These are phyloP conservation scores for Populus pruinosa DNA, from an alignment of 345 rosid genomes.

Conservation along the genomic window DNA sequence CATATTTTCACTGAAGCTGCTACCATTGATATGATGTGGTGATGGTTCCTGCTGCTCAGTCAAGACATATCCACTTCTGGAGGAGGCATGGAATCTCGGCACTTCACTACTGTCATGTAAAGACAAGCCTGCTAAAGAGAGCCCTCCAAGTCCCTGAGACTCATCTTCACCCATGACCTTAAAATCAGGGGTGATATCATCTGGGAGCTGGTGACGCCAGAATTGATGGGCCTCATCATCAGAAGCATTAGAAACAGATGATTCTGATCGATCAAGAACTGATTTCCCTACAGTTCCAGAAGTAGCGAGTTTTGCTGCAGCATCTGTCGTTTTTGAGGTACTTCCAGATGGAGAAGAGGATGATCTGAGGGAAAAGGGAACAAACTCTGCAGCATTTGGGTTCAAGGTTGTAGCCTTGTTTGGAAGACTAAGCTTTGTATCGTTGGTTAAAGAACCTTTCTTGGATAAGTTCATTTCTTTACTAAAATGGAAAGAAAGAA, in stretches of 20 bases:
- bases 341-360: constrained; percentile 50
- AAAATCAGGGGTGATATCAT: constrained; percentile 93
- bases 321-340: constrained; percentile 39
- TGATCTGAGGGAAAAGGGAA: constrained; percentile 72
- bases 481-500: constrained; percentile 22
- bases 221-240: constrained; percentile 91
- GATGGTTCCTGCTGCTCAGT: constrained; percentile 50
- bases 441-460: constrained; percentile 61
- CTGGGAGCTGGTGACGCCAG: constrained; percentile 95
- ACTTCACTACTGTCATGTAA: constrained; percentile 53
- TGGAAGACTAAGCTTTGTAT: constrained; percentile 46
- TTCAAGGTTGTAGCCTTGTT: constrained; percentile 73
- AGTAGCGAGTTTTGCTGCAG: constrained; percentile 42
- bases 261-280: constrained; percentile 64
- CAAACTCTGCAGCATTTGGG: constrained; percentile 93
- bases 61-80: constrained; percentile 46
- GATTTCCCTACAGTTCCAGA: constrained; percentile 60
- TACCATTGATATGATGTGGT: constrained; percentile 51
- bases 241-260: constrained; percentile 69
- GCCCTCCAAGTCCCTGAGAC: constrained; percentile 53
- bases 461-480: constrained; percentile 82
- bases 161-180: constrained; percentile 74
- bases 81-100: constrained; percentile 49
- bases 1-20: constrained; percentile 52
- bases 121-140: constrained; percentile 73